These are phyloP conservation scores for Endocalyx cinctus DNA, from an alignment of 2,329 filamentous ascomycete genomes.

Conservation along the genomic window DNA sequence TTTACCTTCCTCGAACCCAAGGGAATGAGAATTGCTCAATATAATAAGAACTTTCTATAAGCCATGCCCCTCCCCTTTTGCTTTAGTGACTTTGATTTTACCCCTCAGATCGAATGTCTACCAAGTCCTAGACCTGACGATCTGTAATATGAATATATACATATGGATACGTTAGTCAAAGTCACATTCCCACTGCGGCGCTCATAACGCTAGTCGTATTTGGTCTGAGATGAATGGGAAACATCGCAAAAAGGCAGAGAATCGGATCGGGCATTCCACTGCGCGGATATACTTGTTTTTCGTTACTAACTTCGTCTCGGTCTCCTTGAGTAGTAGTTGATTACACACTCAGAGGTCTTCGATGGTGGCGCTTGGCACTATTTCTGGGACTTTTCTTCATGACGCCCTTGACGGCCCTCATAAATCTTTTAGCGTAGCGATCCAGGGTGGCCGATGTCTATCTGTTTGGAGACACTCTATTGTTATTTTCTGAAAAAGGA, in stretches of 20 bases:
- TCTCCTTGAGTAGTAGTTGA: conserved; percentile 26
- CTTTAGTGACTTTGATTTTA: conserved; percentile 18
- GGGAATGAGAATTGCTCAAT: too few relatives aligned
- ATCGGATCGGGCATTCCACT: conserved; percentile 29
- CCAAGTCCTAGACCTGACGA: conserved; percentile 20
- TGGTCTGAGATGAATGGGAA: conserved; percentile 12
- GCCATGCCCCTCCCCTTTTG: conserved; percentile 10
- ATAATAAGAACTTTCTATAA: too few relatives aligned
- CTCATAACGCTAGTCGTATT: conserved; percentile 5
- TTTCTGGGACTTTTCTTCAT: conserved; percentile 22
- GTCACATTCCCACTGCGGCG: conserved; percentile 24
- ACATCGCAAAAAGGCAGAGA: conserved; percentile 11
- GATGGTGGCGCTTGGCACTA: conserved; percentile 21
- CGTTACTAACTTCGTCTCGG: conserved; percentile 18
- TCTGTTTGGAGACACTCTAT: conserved; percentile 20
- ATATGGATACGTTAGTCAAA: conserved; percentile 26
- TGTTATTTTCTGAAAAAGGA: conserved; percentile 14
- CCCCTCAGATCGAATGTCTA: conserved; percentile 19
- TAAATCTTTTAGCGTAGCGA: conserved; percentile 20
- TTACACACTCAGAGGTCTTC: conserved; percentile 8
- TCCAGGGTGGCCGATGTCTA: conserved; percentile 16
- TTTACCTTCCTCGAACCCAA: too few relatives aligned
- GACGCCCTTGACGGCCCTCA: conserved; percentile 23
- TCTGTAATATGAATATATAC: too few relatives aligned
- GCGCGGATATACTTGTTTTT: conserved; percentile 23